Base-by-base conservation (phyloP, 352 stramenopile species). In the Globisporangium irregulare region DNA sequence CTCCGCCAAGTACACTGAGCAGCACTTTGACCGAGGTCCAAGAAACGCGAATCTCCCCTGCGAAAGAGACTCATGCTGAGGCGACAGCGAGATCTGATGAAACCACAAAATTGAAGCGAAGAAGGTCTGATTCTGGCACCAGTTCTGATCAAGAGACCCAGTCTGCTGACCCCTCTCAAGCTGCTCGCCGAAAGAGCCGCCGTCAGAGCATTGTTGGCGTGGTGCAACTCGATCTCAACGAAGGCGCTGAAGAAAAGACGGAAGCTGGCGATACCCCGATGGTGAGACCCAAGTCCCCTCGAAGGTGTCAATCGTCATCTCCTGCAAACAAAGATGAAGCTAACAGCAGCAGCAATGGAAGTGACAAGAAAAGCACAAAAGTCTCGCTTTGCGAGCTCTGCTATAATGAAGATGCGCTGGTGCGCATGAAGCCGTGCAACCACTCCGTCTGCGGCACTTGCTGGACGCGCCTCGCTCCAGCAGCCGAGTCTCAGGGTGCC, bases 371-470 rank as follows among this genome's bases (percentile, higher is more conserved):
- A 29, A 74, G 55, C 18, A 18, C 43, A 0, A 61, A 72, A 12
- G 51, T 50, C 0, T 55, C 74, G 18, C 50, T 77, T 24, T 91
- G 83, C 51, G 72, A 73, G 22, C 66, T 91, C 7, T 91, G 83
- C 54, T 90, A 69, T 22, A 76, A 69, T 41, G 72, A 76, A 6
- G 56, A 70, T 34, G 76, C 74, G 22, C 54, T 85, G 14, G 81
- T 91, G 50, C 67, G 74, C 10, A 87, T 91, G 83, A 72, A 84
- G 25, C 81, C 78, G 58, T 91, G 83, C 32, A 62, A 66, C 15
- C 83, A 91, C 50, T 62, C 61, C 0, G 79, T 91, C 3, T 91
- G 83, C 60, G 59, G 57, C n/a, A 67, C 63, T 58, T 78, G 73
- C 73, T 68, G 75, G 76, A 43, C 38, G 59, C 58, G 79, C 34